A percentile compares a stretch with the other conserved stretches of the same genome.
Conservation (phyloP, 257 asterid genomes). For the Henckelia pumila region DNA sequence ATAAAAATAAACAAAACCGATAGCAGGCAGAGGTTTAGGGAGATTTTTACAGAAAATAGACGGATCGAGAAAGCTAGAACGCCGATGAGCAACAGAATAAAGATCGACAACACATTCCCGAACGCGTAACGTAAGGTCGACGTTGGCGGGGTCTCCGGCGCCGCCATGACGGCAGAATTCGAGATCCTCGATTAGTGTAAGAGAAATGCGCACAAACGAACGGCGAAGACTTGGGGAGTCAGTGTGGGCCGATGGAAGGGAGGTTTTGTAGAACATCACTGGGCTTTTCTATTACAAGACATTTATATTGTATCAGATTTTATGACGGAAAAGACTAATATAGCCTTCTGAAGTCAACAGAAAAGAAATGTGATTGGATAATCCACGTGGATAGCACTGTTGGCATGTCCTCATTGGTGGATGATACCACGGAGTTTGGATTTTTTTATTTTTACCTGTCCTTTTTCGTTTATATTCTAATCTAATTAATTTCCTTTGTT, state of each 20-base stretch:
- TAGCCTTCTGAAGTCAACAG: background rate
- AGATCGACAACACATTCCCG: conserved; percentile 71
- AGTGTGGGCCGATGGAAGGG: background rate
- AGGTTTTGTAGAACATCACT: background rate
- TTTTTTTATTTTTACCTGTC: too few relatives aligned
- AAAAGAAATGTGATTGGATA: background rate
- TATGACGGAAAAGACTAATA: background rate
- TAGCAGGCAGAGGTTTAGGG: conserved; percentile 8
- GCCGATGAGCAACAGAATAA: conserved; percentile 85
- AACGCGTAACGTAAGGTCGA: conserved; percentile 39
- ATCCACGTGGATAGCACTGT: background rate
- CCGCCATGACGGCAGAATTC: conserved; percentile 44
- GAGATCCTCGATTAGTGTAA: background rate
- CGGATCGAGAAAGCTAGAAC: conserved; percentile 98
- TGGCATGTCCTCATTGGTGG: background rate
- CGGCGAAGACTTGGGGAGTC: background rate
- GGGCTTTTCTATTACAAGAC: background rate
- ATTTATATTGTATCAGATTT: background rate
- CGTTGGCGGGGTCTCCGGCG: conserved; percentile 30
- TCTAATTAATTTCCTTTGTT: too few relatives aligned
- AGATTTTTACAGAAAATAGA: conserved; percentile 68
- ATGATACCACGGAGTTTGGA: too few relatives aligned
- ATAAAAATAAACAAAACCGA: background rate
- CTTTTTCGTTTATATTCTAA: too few relatives aligned
- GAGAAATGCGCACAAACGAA: background rate